A percentile compares a stretch with the other conserved stretches of the same genome.
These are phyloP conservation scores for Fraxinus baroniana DNA, from an alignment of 305 asterid genomes.

Conservation along the genomic window DNA sequence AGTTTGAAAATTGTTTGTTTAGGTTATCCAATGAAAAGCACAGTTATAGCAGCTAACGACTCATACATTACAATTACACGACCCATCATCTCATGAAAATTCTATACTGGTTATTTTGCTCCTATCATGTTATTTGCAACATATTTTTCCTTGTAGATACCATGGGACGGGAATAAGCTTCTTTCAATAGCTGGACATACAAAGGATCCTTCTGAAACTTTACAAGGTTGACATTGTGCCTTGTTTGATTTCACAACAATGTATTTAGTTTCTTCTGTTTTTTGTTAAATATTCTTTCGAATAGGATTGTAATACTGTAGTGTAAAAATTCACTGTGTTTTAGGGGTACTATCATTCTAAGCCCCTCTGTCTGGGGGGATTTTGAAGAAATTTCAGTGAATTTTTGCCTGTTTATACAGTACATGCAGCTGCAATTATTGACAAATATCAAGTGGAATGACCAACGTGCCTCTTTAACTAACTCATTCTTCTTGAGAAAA, in stretches of 20 bases:
- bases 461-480: neutral
- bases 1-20: conserved; percentile 38
- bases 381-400: neutral
- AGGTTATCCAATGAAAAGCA: conserved; percentile 24
- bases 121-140: conserved; percentile 18
- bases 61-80: conserved; percentile 15
- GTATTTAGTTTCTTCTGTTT: neutral
- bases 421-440: neutral
- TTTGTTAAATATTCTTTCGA: neutral
- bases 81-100: conserved; percentile 17
- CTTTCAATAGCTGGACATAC: conserved; percentile 92
- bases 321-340: conserved; percentile 7
- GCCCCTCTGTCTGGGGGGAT: neutral
- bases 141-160: conserved; percentile 50
- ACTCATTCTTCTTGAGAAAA: neutral
- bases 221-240: conserved; percentile 63
- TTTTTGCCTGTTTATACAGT: too few relatives aligned
- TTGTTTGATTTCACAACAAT: neutral
- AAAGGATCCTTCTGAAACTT: conserved; percentile 76
- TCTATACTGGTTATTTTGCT: neutral
- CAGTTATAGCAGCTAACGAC: conserved; percentile 11
- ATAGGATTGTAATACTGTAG: conserved; percentile 12
- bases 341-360: neutral
- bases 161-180: conserved; percentile 93
- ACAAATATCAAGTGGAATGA: neutral